Evolutionary conservation across 169 alveolate genomes (phyloP), one percentile per base, ranked within the genome.

Genomic region (Cardiosporidium cionae): DNA sequence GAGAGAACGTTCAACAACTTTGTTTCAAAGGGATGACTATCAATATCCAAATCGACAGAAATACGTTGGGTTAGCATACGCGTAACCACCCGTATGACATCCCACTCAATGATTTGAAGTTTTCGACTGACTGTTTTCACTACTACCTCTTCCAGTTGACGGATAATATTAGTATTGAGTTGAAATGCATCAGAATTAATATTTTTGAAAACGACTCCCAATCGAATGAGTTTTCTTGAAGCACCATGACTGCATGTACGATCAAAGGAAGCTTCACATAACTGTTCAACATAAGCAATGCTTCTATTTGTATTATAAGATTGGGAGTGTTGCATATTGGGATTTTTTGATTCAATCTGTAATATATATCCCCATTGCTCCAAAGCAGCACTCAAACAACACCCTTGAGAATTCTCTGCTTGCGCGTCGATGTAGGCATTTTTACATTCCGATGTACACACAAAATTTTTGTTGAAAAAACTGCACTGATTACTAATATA

Each of bases 191-290:
- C n/a, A n/a, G n/a, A n/a, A n/a, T n/a, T n/a, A n/a, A n/a, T n/a
- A n/a, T n/a, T n/a, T n/a, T n/a, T n/a, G n/a, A n/a, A n/a, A n/a
- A n/a, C n/a, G n/a, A n/a, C n/a, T n/a, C n/a, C n/a, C n/a, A n/a
- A n/a, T n/a, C n/a, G n/a, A n/a, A n/a, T n/a, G n/a, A n/a, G 68
- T 69, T 72, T 76, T 69, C 88, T 65, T 1, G 83, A 80, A 36
- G 58, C 33, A 0, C 88, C 88, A 16, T 68, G 76, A 9, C 81
- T 68, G 76, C 88, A 83, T 28, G 88, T 78, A 31, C 88, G 33
- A 54, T 83, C 88, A 25, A 80, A 54, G 3, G 84, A 58, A 52
- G 78, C 68, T 3, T 83, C 85, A 63, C 88, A 83, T 34, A 68
- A 64, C 32, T 83, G 85, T 37, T 83, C 88, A 9, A 76, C 74